Conservation (phyloP, 345 rosid species). For the Cochlearia excelsa region DNA sequence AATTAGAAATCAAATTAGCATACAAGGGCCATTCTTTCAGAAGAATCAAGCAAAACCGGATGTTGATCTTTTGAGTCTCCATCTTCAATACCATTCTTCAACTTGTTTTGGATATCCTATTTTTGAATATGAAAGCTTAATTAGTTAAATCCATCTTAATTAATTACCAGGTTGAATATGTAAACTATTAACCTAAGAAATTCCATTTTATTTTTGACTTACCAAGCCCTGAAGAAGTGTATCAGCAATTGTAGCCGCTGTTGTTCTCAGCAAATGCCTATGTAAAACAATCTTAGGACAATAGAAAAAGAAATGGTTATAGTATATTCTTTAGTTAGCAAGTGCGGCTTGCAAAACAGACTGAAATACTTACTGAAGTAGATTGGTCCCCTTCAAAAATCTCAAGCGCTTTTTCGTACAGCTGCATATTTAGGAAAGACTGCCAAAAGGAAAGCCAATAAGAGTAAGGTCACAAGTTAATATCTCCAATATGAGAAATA, state of each 20-base stretch:
- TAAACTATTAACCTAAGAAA: conserved; percentile 7
- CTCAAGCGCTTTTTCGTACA: conserved; percentile 84
- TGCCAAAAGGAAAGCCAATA: conserved; percentile 38
- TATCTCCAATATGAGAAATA: conserved; percentile 23
- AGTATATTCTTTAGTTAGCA: conserved; percentile 5
- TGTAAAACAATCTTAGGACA: conserved; percentile 73
- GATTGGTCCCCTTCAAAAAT: conserved; percentile 88
- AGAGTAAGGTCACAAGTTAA: conserved; percentile 4
- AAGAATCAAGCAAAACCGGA: conserved; percentile 44
- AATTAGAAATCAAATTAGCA: conserved; percentile 31
- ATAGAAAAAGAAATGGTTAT: conserved; percentile 11
- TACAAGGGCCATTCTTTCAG: conserved; percentile 72
- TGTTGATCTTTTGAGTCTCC: conserved; percentile 60
- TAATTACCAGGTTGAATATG: background rate
- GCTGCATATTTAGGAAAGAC: conserved; percentile 88
- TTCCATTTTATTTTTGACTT: conserved; percentile 20
- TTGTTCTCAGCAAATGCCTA: conserved; percentile 82
- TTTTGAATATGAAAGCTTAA: conserved; percentile 16
- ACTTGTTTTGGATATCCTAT: conserved; percentile 70
- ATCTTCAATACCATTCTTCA: conserved; percentile 73
- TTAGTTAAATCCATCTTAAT: background rate
- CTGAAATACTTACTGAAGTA: conserved; percentile 65
- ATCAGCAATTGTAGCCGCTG: conserved; percentile 67
- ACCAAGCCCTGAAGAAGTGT: conserved; percentile 72
- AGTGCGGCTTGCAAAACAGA: conserved; percentile 1